Conservation (phyloP, 441 rosid species). For the Corymbia citriodora region DNA sequence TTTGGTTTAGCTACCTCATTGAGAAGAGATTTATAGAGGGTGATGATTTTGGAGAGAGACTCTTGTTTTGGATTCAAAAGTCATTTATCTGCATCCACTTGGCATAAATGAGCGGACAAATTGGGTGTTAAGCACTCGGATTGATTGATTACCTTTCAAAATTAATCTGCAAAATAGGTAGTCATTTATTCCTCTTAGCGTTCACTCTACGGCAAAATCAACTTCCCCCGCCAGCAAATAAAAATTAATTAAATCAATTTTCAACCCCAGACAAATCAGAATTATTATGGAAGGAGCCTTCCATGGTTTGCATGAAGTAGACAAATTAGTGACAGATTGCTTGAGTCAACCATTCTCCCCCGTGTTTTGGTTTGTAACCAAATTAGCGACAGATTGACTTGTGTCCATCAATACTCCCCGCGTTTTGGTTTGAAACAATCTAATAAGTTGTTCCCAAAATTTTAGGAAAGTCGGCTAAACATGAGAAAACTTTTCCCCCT, state of each 20-base stretch:
- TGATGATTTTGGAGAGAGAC: not conserved
- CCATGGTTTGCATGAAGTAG: not conserved
- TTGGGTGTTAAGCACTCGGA: not conserved
- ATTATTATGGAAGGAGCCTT: not conserved
- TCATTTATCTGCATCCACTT: not conserved
- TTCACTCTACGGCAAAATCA: not conserved
- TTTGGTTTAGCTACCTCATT: not conserved
- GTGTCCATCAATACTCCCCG: no score
- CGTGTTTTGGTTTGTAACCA: not conserved
- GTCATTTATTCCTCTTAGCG: not conserved
- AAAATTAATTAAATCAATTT: not conserved
- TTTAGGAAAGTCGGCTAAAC: rapidly evolving
- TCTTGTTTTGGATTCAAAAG: not conserved
- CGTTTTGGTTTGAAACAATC: no score
- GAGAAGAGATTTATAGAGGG: not conserved
- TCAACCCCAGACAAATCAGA: slow-evolving; percentile 9
- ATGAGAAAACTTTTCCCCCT: rapidly evolving
- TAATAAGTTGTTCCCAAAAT: no score
- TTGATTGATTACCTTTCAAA: no score
- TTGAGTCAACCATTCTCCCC: not conserved
- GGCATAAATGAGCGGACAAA: not conserved
- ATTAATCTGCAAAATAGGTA: not conserved
- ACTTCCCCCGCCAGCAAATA: not conserved
- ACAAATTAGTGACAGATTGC: not conserved
- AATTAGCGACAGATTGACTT: no score